Evolutionary conservation across 116 monocot genomes (phyloP), one percentile per base, ranked within the genome.

Genomic region (Phalaenopsis hybrid): DNA sequence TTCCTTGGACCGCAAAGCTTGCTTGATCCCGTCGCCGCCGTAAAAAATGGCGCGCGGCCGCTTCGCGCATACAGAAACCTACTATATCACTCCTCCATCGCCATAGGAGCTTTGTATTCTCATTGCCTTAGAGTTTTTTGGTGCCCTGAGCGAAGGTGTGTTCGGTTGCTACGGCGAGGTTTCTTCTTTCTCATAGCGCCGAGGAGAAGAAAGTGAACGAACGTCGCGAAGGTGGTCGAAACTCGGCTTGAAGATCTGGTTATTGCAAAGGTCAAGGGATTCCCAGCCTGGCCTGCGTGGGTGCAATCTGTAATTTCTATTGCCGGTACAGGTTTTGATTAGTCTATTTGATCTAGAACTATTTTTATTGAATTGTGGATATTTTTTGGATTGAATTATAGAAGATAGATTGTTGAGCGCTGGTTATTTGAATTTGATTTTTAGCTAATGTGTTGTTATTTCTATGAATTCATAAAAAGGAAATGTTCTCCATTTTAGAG

Each of bases 231-330:
- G 91, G 87, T 75, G 72, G 81, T 80, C 18, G 81, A 89, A 81
- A 82, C 90, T 75, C 79, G 81, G 61, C 79, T 94, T 13, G 96
- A 92, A 12, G 94, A 97, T 88, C 86, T 94, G 44, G 97, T 93
- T 46, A 86, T 97, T 51, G 94, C 90, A 16, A 94, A 92, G 85
- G 94, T 96, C 76, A 93, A 97, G 92, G 97, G 91, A 4, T 94
- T 86, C 78, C 94, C 92, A 0, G 83, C 86, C 1, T 97, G 97
- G 93, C 94, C 92, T 0, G 92, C 94, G 4, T 91, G 89, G 91
- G 92, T 92, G 25, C 11, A 76, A 34, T 12, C 46, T 44, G 23
- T 46, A 65, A 6, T 61, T 9, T 70, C 17, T 69, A 13, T 72
- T 72, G 8, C 28, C 37, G 41, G 41, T 37, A 0, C 41, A 41